Evolutionary conservation across 352 stramenopile genomes (phyloP).

Genomic region (Globisporangium solare): DNA sequence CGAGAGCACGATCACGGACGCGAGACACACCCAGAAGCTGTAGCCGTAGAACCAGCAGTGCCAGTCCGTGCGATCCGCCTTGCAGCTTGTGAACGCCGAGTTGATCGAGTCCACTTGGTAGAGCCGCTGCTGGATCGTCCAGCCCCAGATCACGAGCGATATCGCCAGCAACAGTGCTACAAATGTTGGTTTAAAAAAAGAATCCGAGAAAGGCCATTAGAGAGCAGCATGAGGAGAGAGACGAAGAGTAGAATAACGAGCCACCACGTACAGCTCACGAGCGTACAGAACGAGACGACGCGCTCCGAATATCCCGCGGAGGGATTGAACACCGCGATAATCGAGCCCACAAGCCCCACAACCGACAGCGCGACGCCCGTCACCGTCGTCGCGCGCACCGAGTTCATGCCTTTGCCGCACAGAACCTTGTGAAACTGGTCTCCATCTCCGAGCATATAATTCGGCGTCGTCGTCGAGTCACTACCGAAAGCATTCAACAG

Average conservation of each 20-base stretch:
- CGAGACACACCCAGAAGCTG: constrained; percentile 84
- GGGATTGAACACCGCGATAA: constrained; percentile 71
- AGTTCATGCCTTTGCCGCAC: constrained; percentile 68
- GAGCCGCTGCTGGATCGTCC: constrained; percentile 67
- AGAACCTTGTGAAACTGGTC: constrained; percentile 66
- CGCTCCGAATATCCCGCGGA: constrained; percentile 68
- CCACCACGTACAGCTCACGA: constrained; percentile 63
- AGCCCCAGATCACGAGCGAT: constrained; percentile 77
- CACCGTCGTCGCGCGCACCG: constrained; percentile 56
- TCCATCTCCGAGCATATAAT: constrained; percentile 82
- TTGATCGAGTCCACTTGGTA: constrained; percentile 80
- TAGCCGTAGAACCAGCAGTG: constrained; percentile 86
- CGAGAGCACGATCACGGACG: constrained; percentile 71
- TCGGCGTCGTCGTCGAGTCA: constrained; percentile 37
- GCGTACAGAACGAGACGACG: constrained; percentile 78
- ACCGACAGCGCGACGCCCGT: constrained; percentile 57
- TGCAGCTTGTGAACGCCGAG: constrained; percentile 70
- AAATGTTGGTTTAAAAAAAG: neutral
- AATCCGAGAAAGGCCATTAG: too few species aligned
- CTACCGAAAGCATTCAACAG: constrained; percentile 5
- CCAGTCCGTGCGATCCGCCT: constrained; percentile 61
- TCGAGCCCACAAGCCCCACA: constrained; percentile 55
- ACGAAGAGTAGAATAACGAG: constrained; percentile 3
- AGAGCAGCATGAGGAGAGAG: neutral
- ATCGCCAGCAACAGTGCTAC: constrained; percentile 62